Percentiles rank a stretch among this genome's conserved stretches.
phyloP scores from a whole-genome alignment of 2,329 filamentous ascomycete species.

The Aspergillus oerlinghausenensis region DNA sequence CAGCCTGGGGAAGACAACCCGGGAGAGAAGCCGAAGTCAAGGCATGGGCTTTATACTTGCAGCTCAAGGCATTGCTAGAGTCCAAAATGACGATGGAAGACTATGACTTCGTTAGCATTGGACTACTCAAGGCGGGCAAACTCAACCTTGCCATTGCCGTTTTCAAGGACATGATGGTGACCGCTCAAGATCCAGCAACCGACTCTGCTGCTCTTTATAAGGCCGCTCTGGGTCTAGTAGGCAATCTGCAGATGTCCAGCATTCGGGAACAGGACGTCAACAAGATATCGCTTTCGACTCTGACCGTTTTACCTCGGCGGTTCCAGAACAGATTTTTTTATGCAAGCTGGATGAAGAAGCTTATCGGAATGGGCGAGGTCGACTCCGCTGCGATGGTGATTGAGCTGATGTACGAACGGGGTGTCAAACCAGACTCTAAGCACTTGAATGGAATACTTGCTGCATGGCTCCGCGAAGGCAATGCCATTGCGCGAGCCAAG shows the following conservation, averaged over 20 bases:
- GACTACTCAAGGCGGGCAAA: constrained; percentile 63
- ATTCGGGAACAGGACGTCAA: constrained; percentile 43
- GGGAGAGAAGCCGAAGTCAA: constrained; percentile 48
- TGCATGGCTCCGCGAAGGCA: constrained; percentile 66
- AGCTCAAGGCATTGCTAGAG: constrained; percentile 58
- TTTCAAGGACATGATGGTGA: constrained; percentile 86
- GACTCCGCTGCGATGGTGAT: constrained; percentile 69
- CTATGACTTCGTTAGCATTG: constrained; percentile 69
- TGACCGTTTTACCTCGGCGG: constrained; percentile 49
- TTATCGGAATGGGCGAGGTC: constrained; percentile 68
- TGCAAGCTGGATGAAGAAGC: constrained; percentile 80
- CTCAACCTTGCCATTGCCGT: constrained; percentile 66
- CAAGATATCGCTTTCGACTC: constrained; percentile 44
- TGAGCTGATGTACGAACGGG: constrained; percentile 67
- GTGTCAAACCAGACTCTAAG: constrained; percentile 64
- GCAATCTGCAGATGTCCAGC: constrained; percentile 38
- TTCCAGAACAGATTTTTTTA: constrained; percentile 75
- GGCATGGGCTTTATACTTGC: constrained; percentile 65
- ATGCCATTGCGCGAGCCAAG: constrained; percentile 49
- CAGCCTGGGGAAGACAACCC: constrained; percentile 55
- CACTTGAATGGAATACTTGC: constrained; percentile 80
- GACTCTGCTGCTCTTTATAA: constrained; percentile 44
- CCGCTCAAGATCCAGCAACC: constrained; percentile 44
- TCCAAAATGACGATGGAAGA: constrained; percentile 63
- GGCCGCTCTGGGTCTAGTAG: constrained; percentile 36